Base-by-base conservation (phyloP, 2,329 filamentous ascomycete genomes). In the Diaporthe capsici region DNA sequence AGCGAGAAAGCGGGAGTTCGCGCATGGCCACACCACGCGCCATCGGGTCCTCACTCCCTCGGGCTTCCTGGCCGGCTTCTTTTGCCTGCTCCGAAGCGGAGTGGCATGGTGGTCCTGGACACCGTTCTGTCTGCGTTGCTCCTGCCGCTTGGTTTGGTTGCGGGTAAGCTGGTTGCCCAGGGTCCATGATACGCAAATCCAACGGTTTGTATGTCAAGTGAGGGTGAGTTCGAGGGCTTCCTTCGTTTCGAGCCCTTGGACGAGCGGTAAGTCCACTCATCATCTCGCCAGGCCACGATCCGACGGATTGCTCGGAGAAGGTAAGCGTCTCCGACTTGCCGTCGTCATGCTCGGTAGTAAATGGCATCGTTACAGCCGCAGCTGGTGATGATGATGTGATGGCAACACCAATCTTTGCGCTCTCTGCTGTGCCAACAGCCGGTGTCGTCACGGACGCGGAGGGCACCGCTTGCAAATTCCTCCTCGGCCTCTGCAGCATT, bases 301-400 rank as follows among this genome's bases (percentile, higher is more conserved):
- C 65, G 20, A 68, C 60, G 9, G 75, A 76, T 15, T 65, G 68
- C 55, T 76, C 75, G 25, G 53, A 70, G 34, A 65, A 73, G 25
- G 68, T 34, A 17, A 67, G 51, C 12, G 73, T 75, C 25, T 75
- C 75, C 22, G 73, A 76, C 34, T 58, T 71, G 34, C 55, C 47
- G 22, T 76, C 75, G 49, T 76, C 75, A 22, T 34, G 53, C 10
- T 76, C 75, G 47, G 57, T 49, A 20, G 73, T 47, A 42, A 63
- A 67, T 25, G 75, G 74, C 25, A 76, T 37, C 28, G 44, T n/a
- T 3, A 44, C 28, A 28, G 49, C 49, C 25, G 25, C 58, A 47
- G 37, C 25, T 12, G 71, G 71, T 20, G 60, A 65, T 28, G 71
- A 65, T 22, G 71, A 25, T 31, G 71, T 55, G 71, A 73, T n/a